Percentiles rank a stretch among this genome's conserved stretches.
Conservation (phyloP, 176 grass and related monocot genomes). For the Thalia dealbata region DNA sequence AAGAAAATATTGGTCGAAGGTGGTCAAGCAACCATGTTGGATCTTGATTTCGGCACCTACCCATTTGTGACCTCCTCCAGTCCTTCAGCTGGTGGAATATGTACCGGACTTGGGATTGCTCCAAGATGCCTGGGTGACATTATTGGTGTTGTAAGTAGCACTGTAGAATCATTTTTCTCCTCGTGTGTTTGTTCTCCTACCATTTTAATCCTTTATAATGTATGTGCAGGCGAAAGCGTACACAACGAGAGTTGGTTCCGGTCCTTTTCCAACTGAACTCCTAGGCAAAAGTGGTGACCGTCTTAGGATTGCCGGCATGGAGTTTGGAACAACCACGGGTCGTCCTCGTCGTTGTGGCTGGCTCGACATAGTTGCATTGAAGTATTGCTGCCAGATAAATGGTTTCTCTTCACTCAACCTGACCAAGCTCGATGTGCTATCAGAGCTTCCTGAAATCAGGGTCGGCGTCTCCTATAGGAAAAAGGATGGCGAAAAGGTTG, state of each 20-base stretch:
- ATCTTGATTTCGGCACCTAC: constrained; percentile 96
- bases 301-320: constrained; percentile 65
- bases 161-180: neutral
- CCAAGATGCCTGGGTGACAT: constrained; percentile 70
- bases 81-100: constrained; percentile 90
- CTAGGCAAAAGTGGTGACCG: constrained; percentile 55
- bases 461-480: constrained; percentile 47
- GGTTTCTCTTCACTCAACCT: constrained; percentile 89
- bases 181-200: neutral
- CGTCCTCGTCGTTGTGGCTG: constrained; percentile 81
- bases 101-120: constrained; percentile 77
- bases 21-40: constrained; percentile 94
- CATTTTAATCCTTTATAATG: neutral
- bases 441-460: constrained; percentile 64
- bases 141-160: constrained; percentile 69
- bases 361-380: constrained; percentile 82
- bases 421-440: constrained; percentile 79
- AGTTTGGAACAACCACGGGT: constrained; percentile 85
- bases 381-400: constrained; percentile 78
- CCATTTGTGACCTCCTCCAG: constrained; percentile 90
- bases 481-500: constrained; percentile 30
- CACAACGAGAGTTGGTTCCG: constrained; percentile 83
- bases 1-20: constrained; percentile 97
- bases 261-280: constrained; percentile 85
- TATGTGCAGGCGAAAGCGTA: constrained; percentile 79